A percentile compares a stretch with the other conserved stretches of the same genome.
Conservation (phyloP, 306 rosid species). For the Quercus alba region DNA sequence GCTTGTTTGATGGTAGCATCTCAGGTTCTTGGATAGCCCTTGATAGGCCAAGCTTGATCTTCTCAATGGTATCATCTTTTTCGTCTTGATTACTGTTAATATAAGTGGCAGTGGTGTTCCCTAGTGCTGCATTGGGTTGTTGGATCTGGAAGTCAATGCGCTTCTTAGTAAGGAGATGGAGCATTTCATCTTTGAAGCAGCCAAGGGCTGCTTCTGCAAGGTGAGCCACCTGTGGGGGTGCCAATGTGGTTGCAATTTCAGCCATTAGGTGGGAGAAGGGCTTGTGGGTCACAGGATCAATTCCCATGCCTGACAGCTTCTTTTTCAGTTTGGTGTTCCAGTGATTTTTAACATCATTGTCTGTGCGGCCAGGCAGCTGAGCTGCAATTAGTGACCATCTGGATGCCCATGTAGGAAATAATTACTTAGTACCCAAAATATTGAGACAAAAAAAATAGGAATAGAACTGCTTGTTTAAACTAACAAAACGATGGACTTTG, state of each 20-base stretch:
- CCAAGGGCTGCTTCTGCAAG: constrained; percentile 88
- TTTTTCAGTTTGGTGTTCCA: constrained; percentile 82
- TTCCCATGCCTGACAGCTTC: constrained; percentile 75
- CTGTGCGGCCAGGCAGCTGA: constrained; percentile 77
- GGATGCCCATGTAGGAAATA: constrained; percentile 17
- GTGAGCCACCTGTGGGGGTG: constrained; percentile 76
- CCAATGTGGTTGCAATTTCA: constrained; percentile 82
- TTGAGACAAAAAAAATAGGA: neutral
- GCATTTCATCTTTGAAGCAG: constrained; percentile 85
- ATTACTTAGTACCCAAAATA: neutral
- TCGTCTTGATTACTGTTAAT: constrained; percentile 49
- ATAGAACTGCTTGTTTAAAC: neutral
- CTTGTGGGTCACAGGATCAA: constrained; percentile 82
- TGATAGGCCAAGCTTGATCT: constrained; percentile 69
- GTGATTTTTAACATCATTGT: constrained; percentile 77
- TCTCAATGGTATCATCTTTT: constrained; percentile 48
- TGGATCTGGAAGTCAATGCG: constrained; percentile 68
- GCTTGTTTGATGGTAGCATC: constrained; percentile 45
- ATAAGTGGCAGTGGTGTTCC: constrained; percentile 36
- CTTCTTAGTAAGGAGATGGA: constrained; percentile 71
- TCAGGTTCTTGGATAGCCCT: constrained; percentile 73
- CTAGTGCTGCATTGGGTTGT: constrained; percentile 32
- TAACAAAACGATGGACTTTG: neutral
- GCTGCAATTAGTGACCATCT: constrained; percentile 91
- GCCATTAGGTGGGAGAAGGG: constrained; percentile 86